These are phyloP conservation scores for Vitis hybrid DNA, from an alignment of 177 flowering plant genomes.

Conservation along the genomic window DNA sequence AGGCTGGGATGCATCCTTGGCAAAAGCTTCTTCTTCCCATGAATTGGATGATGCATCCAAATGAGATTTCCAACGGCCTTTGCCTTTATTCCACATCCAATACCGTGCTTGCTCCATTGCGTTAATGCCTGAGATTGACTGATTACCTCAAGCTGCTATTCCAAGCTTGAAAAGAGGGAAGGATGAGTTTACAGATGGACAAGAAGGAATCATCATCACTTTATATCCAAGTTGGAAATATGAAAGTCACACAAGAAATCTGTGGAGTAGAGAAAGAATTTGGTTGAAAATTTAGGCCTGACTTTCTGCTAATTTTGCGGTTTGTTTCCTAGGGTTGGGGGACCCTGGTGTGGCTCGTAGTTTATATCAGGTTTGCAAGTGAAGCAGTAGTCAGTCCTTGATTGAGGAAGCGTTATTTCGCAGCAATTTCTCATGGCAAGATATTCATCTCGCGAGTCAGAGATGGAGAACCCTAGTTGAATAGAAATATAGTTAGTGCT, in stretches of 20 bases:
- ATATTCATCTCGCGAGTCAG: too few relatives aligned
- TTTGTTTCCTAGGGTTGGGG: not conserved
- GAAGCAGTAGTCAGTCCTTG: too few relatives aligned
- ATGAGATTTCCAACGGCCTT: not conserved
- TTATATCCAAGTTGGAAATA: not conserved
- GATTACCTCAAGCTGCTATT: not conserved
- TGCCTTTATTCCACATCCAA: not conserved
- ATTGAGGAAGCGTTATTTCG: too few relatives aligned
- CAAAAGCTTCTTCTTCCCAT: not conserved
- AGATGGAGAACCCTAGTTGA: too few relatives aligned
- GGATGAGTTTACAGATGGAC: not conserved
- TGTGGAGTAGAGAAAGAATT: not conserved
- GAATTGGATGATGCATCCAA: not conserved
- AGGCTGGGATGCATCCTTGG: not conserved
- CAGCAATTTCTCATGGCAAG: too few relatives aligned
- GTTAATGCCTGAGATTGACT: not conserved
- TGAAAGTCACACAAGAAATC: not conserved
- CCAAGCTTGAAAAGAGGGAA: not conserved
- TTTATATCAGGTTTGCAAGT: too few relatives aligned
- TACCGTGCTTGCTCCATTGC: not conserved
- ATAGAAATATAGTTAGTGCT: too few relatives aligned
- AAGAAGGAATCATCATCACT: not conserved
- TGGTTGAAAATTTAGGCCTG: not conserved
- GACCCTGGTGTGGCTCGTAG: not conserved
- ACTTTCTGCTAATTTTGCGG: not conserved